phyloP scores from a whole-genome alignment of 306 rosid species.

The Rosa rugosa region DNA sequence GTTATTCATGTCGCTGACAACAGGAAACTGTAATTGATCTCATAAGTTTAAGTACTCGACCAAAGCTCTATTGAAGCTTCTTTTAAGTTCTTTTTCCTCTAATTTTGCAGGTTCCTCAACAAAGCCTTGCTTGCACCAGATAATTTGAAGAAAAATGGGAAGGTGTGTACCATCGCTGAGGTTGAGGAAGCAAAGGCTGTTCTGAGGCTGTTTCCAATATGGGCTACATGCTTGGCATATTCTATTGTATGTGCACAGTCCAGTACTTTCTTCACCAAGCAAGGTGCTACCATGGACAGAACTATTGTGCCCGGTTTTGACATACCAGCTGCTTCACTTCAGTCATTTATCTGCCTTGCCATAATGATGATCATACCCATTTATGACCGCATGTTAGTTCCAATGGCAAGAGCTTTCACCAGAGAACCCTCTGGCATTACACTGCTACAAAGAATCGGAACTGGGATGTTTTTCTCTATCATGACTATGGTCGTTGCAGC shows the following conservation, averaged over 20 bases:
- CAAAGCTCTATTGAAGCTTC: background rate
- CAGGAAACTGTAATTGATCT: background rate
- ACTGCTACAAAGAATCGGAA: constrained; percentile 70
- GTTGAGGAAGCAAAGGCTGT: constrained; percentile 56
- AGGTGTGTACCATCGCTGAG: constrained; percentile 24
- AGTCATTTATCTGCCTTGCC: constrained; percentile 28
- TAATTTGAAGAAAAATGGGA: constrained; percentile 26
- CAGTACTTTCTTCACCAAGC: constrained; percentile 58
- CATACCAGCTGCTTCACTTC: constrained; percentile 69
- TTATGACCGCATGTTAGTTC: constrained; percentile 62
- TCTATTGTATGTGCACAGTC: constrained; percentile 41
- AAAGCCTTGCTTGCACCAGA: constrained; percentile 41
- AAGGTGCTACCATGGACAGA: constrained; percentile 58
- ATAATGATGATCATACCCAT: constrained; percentile 43
- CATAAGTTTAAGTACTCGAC: background rate
- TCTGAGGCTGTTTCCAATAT: constrained; percentile 42
- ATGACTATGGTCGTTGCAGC: constrained; percentile 50
- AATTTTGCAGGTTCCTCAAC: constrained; percentile 47
- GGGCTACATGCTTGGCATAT: constrained; percentile 46
- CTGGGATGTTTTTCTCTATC: constrained; percentile 49
- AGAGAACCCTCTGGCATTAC: constrained; percentile 62
- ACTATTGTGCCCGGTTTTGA: constrained; percentile 40
- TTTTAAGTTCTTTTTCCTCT: background rate
- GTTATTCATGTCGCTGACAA: background rate
- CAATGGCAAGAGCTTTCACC: constrained; percentile 48